Percentiles rank a stretch among this genome's conserved stretches.
phyloP scores from a whole-genome alignment of 2,329 filamentous ascomycete genomes.

The Diaporthe sp. region DNA sequence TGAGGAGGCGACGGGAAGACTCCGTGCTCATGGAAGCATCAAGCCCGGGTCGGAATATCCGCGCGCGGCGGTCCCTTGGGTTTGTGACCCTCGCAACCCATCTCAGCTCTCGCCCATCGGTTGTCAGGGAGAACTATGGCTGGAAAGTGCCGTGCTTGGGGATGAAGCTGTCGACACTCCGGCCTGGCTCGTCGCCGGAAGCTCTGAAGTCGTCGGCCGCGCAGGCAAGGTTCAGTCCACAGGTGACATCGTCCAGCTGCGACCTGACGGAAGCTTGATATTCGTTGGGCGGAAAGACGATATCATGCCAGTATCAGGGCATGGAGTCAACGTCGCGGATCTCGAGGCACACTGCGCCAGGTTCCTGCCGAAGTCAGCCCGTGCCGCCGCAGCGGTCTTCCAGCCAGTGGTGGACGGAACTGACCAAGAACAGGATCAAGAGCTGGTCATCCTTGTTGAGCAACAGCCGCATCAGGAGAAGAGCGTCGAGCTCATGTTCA shows the following conservation, averaged over 20 bases:
- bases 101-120: constrained; percentile 52
- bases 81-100: constrained; percentile 45
- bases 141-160: constrained; percentile 50
- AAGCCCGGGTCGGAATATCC: constrained; percentile 47
- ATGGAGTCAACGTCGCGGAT: constrained; percentile 51
- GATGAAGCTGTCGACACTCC: constrained; percentile 43
- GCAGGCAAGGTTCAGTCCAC: constrained; percentile 41
- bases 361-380: constrained; percentile 45
- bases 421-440: constrained; percentile 14
- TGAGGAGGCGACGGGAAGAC: constrained; percentile 41
- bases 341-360: constrained; percentile 50
- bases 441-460: constrained; percentile 48
- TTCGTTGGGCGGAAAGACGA: constrained; percentile 44
- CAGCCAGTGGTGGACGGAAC: not conserved
- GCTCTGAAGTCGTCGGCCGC: constrained; percentile 43
- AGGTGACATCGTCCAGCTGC: constrained; percentile 43
- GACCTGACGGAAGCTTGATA: constrained; percentile 40
- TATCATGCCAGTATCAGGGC: constrained; percentile 45
- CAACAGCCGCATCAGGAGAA: constrained; percentile 41
- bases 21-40: constrained; percentile 36
- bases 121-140: constrained; percentile 49
- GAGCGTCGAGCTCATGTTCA: constrained; percentile 35
- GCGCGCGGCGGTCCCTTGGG: constrained; percentile 46
- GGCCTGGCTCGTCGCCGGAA: constrained; percentile 48
- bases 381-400: constrained; percentile 42